Conservation (phyloP, 768 basidiomycete species). For the Lepiota venenata region DNA sequence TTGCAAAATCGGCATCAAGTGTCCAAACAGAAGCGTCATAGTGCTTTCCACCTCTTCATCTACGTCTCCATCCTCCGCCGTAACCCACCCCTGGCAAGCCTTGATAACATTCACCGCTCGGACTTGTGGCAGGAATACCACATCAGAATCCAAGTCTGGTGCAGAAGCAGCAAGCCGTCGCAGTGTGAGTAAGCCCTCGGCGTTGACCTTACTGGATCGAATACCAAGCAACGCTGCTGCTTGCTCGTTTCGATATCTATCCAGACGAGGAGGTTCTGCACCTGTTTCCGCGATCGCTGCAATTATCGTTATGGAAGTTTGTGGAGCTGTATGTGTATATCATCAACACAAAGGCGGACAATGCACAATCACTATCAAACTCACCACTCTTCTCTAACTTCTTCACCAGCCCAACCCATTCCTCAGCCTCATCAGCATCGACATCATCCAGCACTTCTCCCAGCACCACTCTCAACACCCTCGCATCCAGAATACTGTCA, state of each 20-base stretch:
- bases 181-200: slow-evolving; percentile 65
- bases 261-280: slow-evolving; percentile 67
- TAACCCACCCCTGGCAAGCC: slow-evolving; percentile 80
- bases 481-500: slow-evolving; percentile 51
- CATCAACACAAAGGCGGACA: neutral
- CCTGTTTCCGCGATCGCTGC: slow-evolving; percentile 57
- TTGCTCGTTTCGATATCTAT: slow-evolving; percentile 85
- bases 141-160: slow-evolving; percentile 74
- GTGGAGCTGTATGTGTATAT: slow-evolving; percentile 48
- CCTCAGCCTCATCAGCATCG: slow-evolving; percentile 62
- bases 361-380: slow-evolving; percentile 17
- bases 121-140: slow-evolving; percentile 80
- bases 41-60: slow-evolving; percentile 77
- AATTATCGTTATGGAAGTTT: slow-evolving; percentile 65
- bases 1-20: slow-evolving; percentile 85
- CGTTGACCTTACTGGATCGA: slow-evolving; percentile 55
- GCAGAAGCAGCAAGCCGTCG: slow-evolving; percentile 70
- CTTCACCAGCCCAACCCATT: slow-evolving; percentile 73
- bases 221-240: slow-evolving; percentile 79
- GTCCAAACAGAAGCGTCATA: slow-evolving; percentile 69
- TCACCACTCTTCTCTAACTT: slow-evolving; percentile 60
- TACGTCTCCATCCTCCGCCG: slow-evolving; percentile 63
- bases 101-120: slow-evolving; percentile 87
- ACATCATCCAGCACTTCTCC: slow-evolving; percentile 57
- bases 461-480: slow-evolving; percentile 60